Evolutionary conservation across 1,284 basidiomycete species (phyloP).

Genomic region (Pascua guehoae): DNA sequence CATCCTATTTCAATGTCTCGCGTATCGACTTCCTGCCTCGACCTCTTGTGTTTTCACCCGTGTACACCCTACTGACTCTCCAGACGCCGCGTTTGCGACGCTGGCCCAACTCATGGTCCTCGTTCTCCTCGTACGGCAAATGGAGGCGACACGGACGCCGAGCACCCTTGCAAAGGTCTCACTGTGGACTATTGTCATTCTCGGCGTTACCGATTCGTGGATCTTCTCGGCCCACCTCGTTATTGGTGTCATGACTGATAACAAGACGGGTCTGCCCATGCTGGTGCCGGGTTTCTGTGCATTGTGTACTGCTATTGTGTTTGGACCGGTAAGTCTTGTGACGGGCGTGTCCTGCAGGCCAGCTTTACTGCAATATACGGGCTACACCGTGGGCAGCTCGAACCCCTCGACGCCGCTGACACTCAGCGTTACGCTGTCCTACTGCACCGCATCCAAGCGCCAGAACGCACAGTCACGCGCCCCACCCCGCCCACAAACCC

Average conservation of each 20-base stretch:
- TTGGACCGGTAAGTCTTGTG: slow-evolving; percentile 41
- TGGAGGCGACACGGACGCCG: slow-evolving; percentile 69
- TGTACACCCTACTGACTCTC: neutral
- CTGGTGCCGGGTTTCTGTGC: slow-evolving; percentile 74
- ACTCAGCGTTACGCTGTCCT: slow-evolving; percentile 73
- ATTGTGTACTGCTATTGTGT: slow-evolving; percentile 46
- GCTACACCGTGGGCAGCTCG: too few relatives aligned
- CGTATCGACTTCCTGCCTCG: too few relatives aligned
- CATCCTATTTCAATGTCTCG: too few relatives aligned
- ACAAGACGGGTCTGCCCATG: slow-evolving; percentile 68
- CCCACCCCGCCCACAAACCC: too few relatives aligned
- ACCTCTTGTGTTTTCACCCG: too few relatives aligned
- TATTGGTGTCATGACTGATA: slow-evolving; percentile 74
- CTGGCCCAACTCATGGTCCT: slow-evolving; percentile 66
- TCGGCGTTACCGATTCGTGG: slow-evolving; percentile 71
- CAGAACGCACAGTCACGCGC: slow-evolving; percentile 56
- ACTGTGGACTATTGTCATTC: slow-evolving; percentile 71
- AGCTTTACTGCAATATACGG: too few relatives aligned
- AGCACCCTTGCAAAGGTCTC: slow-evolving; percentile 72
- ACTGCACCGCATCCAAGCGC: slow-evolving; percentile 74
- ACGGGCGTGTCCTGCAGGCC: neutral
- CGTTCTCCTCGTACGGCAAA: slow-evolving; percentile 66
- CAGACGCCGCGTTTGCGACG: slow-evolving; percentile 60
- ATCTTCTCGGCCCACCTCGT: slow-evolving; percentile 80
- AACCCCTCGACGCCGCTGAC: too few relatives aligned